Percentiles rank a stretch among this genome's conserved stretches.
phyloP scores from a whole-genome alignment of 768 basidiomycete genomes.

The Naematelia encephala region DNA sequence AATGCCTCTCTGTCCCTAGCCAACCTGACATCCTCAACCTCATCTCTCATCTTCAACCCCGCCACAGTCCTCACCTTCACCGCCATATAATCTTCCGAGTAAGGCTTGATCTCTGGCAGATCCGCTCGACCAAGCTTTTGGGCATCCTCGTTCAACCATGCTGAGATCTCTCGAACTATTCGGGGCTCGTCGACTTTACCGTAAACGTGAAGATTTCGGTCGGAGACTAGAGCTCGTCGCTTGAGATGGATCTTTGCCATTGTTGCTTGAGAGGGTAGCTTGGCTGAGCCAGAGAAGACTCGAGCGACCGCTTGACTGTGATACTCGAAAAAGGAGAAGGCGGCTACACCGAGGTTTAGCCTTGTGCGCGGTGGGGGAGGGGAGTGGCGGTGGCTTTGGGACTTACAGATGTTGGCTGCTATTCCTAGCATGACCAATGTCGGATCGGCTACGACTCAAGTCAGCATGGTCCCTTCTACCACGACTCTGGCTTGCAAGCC shows the following conservation, averaged over 20 bases:
- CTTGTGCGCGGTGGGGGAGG: too few species aligned
- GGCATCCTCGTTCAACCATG: slow-evolving; percentile 35
- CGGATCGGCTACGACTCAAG: too few species aligned
- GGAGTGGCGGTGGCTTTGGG: too few species aligned
- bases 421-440: slow-evolving; percentile 52
- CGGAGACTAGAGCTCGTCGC: slow-evolving; percentile 14
- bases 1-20: too few species aligned
- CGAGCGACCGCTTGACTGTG: slow-evolving; percentile 34
- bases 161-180: slow-evolving; percentile 24
- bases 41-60: too few species aligned
- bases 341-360: too few species aligned
- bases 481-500: too few species aligned
- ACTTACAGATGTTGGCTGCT: slow-evolving; percentile 33
- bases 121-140: slow-evolving; percentile 13
- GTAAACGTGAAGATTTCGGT: slow-evolving; percentile 24
- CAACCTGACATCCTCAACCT: too few species aligned
- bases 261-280: slow-evolving; percentile 17
- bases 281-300: slow-evolving; percentile 25
- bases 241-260: too few species aligned
- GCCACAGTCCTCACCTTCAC: too few species aligned
- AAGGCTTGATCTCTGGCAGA: slow-evolving; percentile 7
- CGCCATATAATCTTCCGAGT: too few species aligned
- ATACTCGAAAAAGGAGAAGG: slow-evolving; percentile 37
- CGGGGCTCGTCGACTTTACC: slow-evolving; percentile 23
- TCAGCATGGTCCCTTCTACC: too few species aligned